These are phyloP conservation scores for Pelomyxa schiedti DNA, from an alignment of 78 protist genomes.

Conservation along the genomic window DNA sequence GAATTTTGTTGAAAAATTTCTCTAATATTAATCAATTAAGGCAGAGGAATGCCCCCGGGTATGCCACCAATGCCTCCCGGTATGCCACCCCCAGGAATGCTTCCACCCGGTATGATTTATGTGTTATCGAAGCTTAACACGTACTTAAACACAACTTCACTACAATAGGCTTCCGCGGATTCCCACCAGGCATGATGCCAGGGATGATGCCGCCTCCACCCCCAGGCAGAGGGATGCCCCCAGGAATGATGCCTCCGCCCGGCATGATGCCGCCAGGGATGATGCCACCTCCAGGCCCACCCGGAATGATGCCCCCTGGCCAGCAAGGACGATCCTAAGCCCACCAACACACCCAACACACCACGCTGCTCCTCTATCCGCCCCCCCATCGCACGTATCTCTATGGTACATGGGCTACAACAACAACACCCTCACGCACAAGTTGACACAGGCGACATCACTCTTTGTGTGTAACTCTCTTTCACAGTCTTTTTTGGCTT, in stretches of 20 bases:
- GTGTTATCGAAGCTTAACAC: slow-evolving; percentile 1
- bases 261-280: slow-evolving; percentile 31
- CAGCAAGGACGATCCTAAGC: too few relatives aligned
- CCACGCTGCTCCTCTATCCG: too few relatives aligned
- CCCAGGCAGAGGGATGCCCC: slow-evolving; percentile 20
- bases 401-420: too few relatives aligned
- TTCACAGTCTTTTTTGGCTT: too few relatives aligned
- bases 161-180: slow-evolving; percentile 8
- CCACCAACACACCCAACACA: too few relatives aligned
- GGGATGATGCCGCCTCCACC: slow-evolving; percentile 5
- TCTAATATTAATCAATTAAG: not conserved
- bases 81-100: not conserved
- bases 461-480: too few relatives aligned
- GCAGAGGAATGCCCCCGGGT: not conserved
- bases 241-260: slow-evolving; percentile 21
- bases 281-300: slow-evolving; percentile 44
- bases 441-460: too few relatives aligned
- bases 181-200: slow-evolving; percentile 30
- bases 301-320: slow-evolving; percentile 17
- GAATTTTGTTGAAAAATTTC: not conserved
- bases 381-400: too few relatives aligned
- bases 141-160: slow-evolving; percentile 1
- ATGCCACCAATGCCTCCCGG: not conserved
- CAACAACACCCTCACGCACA: too few relatives aligned
- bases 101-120: slow-evolving; percentile 4